Conservation (phyloP, 768 basidiomycete genomes). For the Pleurotus djamor region DNA sequence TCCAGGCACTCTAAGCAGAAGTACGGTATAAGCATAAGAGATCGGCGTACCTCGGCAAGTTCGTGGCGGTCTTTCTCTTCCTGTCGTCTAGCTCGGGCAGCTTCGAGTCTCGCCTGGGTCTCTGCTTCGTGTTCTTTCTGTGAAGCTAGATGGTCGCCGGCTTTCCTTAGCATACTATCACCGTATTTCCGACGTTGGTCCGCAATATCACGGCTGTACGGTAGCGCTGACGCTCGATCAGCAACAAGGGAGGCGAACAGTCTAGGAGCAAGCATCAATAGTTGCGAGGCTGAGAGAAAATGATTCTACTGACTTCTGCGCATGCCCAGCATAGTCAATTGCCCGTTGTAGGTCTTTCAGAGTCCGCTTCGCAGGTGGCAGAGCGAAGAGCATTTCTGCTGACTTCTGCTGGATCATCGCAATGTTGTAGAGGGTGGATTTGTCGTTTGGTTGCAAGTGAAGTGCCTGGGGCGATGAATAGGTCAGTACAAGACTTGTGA, state of each 20-base stretch:
- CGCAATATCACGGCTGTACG: slow-evolving; percentile 85
- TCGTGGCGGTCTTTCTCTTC: slow-evolving; percentile 73
- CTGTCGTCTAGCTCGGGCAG: slow-evolving; percentile 73
- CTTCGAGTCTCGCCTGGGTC: slow-evolving; percentile 67
- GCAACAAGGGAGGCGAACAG: slow-evolving; percentile 82
- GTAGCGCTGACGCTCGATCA: slow-evolving; percentile 65
- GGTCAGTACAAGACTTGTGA: neutral
- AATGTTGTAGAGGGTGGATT: slow-evolving; percentile 90
- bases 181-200: slow-evolving; percentile 91
- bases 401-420: slow-evolving; percentile 99
- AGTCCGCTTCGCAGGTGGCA: slow-evolving; percentile 74
- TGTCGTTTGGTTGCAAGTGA: slow-evolving; percentile 83
- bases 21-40: neutral
- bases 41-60: slow-evolving; percentile 56
- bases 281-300: neutral
- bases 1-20: neutral
- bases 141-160: slow-evolving; percentile 72
- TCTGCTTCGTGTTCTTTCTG: slow-evolving; percentile 76
- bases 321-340: slow-evolving; percentile 81
- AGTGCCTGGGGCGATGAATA: slow-evolving; percentile 55
- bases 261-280: slow-evolving; percentile 34
- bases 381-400: slow-evolving; percentile 81
- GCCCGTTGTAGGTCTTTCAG: slow-evolving; percentile 77
- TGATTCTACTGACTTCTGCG: slow-evolving; percentile 66
- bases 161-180: slow-evolving; percentile 78